Evolutionary conservation across 2,329 filamentous ascomycete species (phyloP).

Genomic region (Apiospora marii): DNA sequence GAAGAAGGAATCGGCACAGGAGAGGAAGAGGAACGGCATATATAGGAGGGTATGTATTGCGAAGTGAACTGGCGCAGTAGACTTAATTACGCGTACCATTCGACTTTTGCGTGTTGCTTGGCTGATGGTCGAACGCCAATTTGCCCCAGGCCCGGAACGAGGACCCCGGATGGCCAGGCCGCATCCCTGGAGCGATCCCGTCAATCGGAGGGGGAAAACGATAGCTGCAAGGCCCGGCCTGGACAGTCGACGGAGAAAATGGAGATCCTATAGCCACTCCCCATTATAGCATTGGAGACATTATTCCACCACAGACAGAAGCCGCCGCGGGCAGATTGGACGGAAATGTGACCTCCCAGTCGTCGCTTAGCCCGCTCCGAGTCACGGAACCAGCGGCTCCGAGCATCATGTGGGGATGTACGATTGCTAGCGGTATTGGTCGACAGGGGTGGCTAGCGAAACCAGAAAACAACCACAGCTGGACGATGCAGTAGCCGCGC

Average conservation of each 20-base stretch:
- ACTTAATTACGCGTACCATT: not conserved
- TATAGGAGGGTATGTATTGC: not conserved
- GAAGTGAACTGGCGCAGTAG: not conserved
- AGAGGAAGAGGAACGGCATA: not conserved
- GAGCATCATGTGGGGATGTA: not conserved
- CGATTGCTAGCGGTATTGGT: not conserved
- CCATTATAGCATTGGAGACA: not conserved
- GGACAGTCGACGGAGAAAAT: constrained; percentile 1
- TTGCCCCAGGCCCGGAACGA: constrained; percentile 3
- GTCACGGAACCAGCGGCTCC: constrained; percentile 10
- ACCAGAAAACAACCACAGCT: not conserved
- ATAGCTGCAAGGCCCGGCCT: not conserved
- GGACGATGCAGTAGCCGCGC: not conserved
- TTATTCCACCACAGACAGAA: constrained; percentile 19
- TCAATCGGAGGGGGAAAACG: not conserved
- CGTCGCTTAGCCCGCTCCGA: not conserved
- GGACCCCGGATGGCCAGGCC: constrained; percentile 1
- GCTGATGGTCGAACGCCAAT: not conserved
- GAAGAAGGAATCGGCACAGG: not conserved
- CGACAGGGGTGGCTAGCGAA: not conserved
- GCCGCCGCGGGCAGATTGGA: not conserved
- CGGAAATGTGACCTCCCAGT: not conserved
- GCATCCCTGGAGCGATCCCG: constrained; percentile 9
- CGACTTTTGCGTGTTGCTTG: not conserved
- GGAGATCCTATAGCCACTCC: not conserved